A percentile compares a stretch with the other conserved stretches of the same genome.
These are phyloP conservation scores for Lentithecium fluviatile DNA, from an alignment of 495 filamentous ascomycete genomes.

Conservation along the genomic window DNA sequence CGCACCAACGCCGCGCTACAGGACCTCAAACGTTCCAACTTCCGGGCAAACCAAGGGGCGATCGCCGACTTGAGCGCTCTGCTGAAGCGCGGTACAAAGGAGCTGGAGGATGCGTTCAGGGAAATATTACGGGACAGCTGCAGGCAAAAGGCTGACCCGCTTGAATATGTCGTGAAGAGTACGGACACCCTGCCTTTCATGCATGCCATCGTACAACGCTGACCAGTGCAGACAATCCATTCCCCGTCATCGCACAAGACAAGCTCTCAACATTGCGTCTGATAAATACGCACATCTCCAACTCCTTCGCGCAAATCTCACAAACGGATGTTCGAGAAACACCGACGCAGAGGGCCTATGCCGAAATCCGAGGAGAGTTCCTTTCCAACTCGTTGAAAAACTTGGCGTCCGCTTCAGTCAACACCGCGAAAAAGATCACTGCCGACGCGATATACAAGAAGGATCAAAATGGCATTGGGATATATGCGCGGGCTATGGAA, in stretches of 20 bases:
- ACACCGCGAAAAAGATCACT: slow-evolving; percentile 77
- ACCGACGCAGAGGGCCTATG: slow-evolving; percentile 73
- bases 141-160: slow-evolving; percentile 71
- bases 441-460: slow-evolving; percentile 79
- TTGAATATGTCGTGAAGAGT: slow-evolving; percentile 92
- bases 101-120: slow-evolving; percentile 80
- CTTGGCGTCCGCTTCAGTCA: slow-evolving; percentile 81
- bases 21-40: slow-evolving; percentile 80
- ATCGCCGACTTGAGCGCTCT: slow-evolving; percentile 75
- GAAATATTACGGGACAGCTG: slow-evolving; percentile 70
- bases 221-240: slow-evolving; percentile 58
- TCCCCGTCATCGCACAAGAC: slow-evolving; percentile 60
- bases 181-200: slow-evolving; percentile 47
- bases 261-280: slow-evolving; percentile 57
- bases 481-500: slow-evolving; percentile 84
- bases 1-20: slow-evolving; percentile 76
- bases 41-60: slow-evolving; percentile 87
- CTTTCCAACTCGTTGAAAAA: slow-evolving; percentile 76
- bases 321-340: slow-evolving; percentile 50
- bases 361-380: slow-evolving; percentile 82
- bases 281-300: slow-evolving; percentile 58
- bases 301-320: slow-evolving; percentile 52
- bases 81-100: slow-evolving; percentile 70
- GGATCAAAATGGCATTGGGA: slow-evolving; percentile 90
- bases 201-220: slow-evolving; percentile 43